Base-by-base conservation (phyloP, 257 asterid species). In the Thymus mandschuricus region DNA sequence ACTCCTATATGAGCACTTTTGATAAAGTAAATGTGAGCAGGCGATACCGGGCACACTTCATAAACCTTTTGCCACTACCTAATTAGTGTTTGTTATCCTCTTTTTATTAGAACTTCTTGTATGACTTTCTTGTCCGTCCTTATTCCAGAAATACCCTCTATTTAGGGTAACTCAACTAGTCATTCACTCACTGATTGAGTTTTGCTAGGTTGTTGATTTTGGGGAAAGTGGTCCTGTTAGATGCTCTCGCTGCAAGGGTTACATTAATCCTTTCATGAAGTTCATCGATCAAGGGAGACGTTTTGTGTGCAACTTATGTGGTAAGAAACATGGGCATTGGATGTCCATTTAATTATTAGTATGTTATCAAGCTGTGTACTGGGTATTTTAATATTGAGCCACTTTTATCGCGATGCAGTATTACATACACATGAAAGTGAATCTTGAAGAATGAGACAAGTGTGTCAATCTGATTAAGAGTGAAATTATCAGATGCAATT, bases 211-310 rank as follows among this genome's bases (percentile, higher is more conserved):
- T 75, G 97, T 94, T 82, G 97, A 94, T 84, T 91, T 91, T 80
- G 97, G 97, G 57, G 99, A 91, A 81, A 81, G 83, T 81, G 99
- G 99, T 59, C 99, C 99, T 50, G 93, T 94, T 69, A 87, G 99
- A 76, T 94, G 99, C 83, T 91, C 96, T 59, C 98, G 96, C n/a
- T 94, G 99, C 86, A 91, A 94, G 82, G 97, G 97, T 77, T 94
- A 94, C 85, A 91, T 94, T 49, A 94, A 94, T 74, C 98, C 99
- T 71, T 91, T 89, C 77, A 75, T 94, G 95, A 94, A 89, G 83
- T 94, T 94, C 74, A 86, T 89, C 28, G 97, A 94, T 77, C 99
- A 91, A 79, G 99, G 99, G 69, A 88, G 88, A 72, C 86, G 83
- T 44, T 94, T 91, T 80, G 86, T 94, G 43, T 94, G 99, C 77